Evolutionary conservation across 1,284 basidiomycete genomes (phyloP), one percentile per base, ranked within the genome.

Genomic region (Trametes hirsuta): DNA sequence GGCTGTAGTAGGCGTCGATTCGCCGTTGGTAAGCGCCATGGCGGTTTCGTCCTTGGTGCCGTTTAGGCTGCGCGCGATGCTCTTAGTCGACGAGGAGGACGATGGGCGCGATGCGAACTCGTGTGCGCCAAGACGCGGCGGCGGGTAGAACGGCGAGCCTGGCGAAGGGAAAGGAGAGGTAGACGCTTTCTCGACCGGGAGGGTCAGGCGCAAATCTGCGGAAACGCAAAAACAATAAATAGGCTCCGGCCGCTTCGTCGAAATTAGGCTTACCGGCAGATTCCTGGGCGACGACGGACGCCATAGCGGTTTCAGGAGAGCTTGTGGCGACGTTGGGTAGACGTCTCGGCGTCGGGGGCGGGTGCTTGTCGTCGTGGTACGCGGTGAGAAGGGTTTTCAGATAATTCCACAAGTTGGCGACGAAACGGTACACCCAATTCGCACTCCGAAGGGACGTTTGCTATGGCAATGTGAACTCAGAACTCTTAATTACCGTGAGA

Each of bases 161-260:
- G 87, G 87, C 0, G 85, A 87, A 1, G 87, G 87, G 68, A 88
- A 89, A 4, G 86, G 85, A 9, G 84, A 84, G 0, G 81, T 76
- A 25, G 82, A 78, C 9, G 79, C 75, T 30, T 75, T 72, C 64
- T 81, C 77, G 51, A 82, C 68, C 39, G 77, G 74, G 58, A 84
- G 75, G 9, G 80, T 80, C 47, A 84, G 77, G 54, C 78, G 73
- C 55, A 68, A 55, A 63, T 75, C 74, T 74, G 66, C 49, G 48
- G 49, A 46, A 60, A 61, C 42, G 57, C 57, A 47, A 47, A 51
- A 49, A 63, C 63, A 61, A 61, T 59, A 56, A 62, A 61, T 65
- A 63, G 62, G 59, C 58, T 55, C 61, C 50, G 42, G 34, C 51
- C 57, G 44, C 9, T 51, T 21, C 47, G 21, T 58, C 53, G 51